phyloP scores from a whole-genome alignment of 345 rosid genomes.

The Populus alba region DNA sequence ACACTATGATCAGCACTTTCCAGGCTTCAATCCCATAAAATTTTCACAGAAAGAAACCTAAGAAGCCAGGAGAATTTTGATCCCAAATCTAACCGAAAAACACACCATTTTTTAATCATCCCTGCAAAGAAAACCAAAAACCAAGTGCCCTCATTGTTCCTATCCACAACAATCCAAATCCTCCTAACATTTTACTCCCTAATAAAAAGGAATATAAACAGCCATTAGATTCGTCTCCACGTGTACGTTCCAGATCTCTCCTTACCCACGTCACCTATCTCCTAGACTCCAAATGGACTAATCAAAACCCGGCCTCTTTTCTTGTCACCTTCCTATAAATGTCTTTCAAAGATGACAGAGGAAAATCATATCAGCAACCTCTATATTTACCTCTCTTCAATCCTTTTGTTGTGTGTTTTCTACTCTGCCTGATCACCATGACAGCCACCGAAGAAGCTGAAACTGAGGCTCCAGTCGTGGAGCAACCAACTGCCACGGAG shows the following conservation, averaged over 20 bases:
- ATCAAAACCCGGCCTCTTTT: background rate
- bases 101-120: conserved; percentile 30
- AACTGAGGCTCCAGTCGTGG: conserved; percentile 14
- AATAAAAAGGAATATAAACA: background rate
- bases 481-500: conserved; percentile 23
- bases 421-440: background rate
- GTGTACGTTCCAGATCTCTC: conserved; percentile 43
- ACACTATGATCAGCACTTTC: conserved; percentile 22
- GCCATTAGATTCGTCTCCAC: conserved; percentile 35
- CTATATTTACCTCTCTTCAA: too few species aligned
- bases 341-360: background rate
- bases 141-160: background rate
- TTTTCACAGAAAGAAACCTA: background rate
- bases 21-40: background rate
- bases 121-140: conserved; percentile 4
- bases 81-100: conserved; percentile 33
- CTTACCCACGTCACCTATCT: conserved; percentile 45
- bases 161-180: background rate
- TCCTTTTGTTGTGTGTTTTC: too few species aligned
- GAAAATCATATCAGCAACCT: background rate
- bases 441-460: conserved; percentile 38
- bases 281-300: conserved; percentile 6
- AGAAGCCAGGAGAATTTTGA: conserved; percentile 2
- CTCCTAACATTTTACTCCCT: background rate
- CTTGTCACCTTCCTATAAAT: conserved; percentile 35